Evolutionary conservation across 2,329 filamentous ascomycete genomes (phyloP).

Genomic region (Monilinia polystroma): DNA sequence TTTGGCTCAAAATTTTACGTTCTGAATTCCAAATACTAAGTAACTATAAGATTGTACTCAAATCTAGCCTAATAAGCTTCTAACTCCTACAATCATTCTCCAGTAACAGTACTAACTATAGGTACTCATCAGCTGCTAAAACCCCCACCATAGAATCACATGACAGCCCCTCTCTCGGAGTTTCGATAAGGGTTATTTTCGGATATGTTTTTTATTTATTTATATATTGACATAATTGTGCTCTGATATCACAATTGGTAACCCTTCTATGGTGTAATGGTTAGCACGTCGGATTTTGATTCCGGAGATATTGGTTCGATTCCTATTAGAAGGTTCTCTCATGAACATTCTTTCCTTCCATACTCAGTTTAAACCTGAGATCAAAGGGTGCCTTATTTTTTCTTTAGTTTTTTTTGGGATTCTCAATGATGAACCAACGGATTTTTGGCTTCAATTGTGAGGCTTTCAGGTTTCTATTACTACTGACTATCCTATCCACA

Average conservation of each 20-base stretch:
- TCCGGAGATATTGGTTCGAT: slow-evolving; percentile 26
- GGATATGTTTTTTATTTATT: not conserved
- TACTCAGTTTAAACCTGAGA: slow-evolving; percentile 18
- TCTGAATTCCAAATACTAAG: not conserved
- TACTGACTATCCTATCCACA: no score
- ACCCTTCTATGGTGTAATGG: slow-evolving; percentile 24
- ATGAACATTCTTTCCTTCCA: slow-evolving; percentile 12
- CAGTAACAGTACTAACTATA: no score
- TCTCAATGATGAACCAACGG: not conserved
- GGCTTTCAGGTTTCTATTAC: not conserved
- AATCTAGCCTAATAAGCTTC: not conserved
- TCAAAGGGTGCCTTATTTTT: not conserved
- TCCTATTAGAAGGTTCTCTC: slow-evolving; percentile 23
- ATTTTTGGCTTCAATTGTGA: not conserved
- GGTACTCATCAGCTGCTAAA: not conserved
- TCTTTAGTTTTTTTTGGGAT: not conserved
- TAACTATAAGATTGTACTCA: not conserved
- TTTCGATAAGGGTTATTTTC: not conserved
- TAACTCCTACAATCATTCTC: not conserved
- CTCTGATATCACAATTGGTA: fast-evolving
- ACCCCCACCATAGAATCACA: not conserved
- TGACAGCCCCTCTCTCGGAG: not conserved
- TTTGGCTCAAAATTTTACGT: not conserved
- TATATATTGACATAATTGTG: not conserved
- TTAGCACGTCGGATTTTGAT: slow-evolving; percentile 24